Conservation (phyloP, 768 basidiomycete genomes). For the Russula sp. region DNA sequence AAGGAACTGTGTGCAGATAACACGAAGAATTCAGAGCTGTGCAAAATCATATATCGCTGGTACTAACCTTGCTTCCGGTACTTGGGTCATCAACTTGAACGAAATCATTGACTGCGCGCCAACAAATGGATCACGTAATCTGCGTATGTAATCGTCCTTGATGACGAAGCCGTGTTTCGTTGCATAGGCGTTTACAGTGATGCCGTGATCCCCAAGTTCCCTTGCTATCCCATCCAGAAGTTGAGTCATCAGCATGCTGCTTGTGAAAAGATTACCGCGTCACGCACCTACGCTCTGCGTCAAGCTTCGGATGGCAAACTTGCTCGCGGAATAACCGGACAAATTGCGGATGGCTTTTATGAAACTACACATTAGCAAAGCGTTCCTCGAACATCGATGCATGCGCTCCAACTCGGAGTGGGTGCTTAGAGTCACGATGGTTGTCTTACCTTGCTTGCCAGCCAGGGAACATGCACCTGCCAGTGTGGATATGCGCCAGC, state of each 20-base stretch:
- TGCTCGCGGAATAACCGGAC: slow-evolving; percentile 27
- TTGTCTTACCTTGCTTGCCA: slow-evolving; percentile 21
- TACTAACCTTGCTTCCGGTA: slow-evolving; percentile 11
- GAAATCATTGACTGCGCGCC: neutral
- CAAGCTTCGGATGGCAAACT: slow-evolving; percentile 32
- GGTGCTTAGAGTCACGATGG: neutral
- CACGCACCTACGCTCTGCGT: slow-evolving; percentile 30
- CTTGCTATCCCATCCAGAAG: slow-evolving; percentile 17
- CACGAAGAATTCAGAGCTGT: neutral
- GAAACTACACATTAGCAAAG: neutral
- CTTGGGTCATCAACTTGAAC: too few relatives aligned
- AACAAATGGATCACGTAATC: too few relatives aligned
- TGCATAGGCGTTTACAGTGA: slow-evolving; percentile 34
- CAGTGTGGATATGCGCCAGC: too few relatives aligned
- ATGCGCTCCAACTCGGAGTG: too few relatives aligned
- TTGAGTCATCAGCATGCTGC: neutral
- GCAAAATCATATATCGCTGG: neutral
- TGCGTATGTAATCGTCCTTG: neutral
- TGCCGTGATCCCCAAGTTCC: slow-evolving; percentile 26
- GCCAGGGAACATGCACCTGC: slow-evolving; percentile 23
- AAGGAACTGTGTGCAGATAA: neutral
- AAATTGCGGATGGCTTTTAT: neutral
- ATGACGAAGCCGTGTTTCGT: slow-evolving; percentile 26
- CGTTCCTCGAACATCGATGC: neutral
- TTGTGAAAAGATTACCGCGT: neutral